Evolutionary conservation across 139 green algal genomes (phyloP).

Genomic region (Volvox africanus): DNA sequence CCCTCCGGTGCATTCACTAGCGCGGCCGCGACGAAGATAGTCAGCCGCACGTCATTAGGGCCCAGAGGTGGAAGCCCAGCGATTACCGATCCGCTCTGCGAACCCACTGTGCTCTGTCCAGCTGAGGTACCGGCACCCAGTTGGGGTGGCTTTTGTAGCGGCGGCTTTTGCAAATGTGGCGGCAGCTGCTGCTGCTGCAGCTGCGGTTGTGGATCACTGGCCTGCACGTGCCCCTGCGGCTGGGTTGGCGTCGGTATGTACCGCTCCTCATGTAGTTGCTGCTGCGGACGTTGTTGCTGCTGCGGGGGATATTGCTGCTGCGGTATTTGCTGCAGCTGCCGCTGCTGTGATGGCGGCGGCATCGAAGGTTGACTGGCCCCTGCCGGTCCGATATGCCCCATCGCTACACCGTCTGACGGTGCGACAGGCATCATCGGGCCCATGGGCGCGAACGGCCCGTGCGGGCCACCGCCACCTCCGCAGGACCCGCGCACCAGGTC

Average conservation of each 20-base stretch:
- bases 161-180: neutral
- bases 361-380: too few relatives aligned
- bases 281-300: neutral
- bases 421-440: neutral
- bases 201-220: neutral
- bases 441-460: neutral
- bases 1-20: conserved; percentile 38
- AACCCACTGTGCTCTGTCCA: too few relatives aligned
- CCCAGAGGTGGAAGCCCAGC: conserved; percentile 9
- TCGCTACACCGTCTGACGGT: too few relatives aligned
- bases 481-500: neutral
- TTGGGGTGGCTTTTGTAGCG: neutral
- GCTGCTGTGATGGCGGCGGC: neutral
- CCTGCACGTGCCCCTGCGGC: neutral
- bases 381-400: too few relatives aligned
- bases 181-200: neutral
- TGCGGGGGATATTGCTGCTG: conserved; percentile 16
- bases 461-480: neutral
- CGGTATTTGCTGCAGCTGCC: neutral
- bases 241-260: neutral
- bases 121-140: neutral
- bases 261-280: neutral
- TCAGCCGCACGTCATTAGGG: conserved; percentile 17
- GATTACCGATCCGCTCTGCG: neutral
- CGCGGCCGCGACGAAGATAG: conserved; percentile 4